These are phyloP conservation scores for Musa balbisiana DNA, from an alignment of 202 grass and related monocot genomes.

Conservation along the genomic window DNA sequence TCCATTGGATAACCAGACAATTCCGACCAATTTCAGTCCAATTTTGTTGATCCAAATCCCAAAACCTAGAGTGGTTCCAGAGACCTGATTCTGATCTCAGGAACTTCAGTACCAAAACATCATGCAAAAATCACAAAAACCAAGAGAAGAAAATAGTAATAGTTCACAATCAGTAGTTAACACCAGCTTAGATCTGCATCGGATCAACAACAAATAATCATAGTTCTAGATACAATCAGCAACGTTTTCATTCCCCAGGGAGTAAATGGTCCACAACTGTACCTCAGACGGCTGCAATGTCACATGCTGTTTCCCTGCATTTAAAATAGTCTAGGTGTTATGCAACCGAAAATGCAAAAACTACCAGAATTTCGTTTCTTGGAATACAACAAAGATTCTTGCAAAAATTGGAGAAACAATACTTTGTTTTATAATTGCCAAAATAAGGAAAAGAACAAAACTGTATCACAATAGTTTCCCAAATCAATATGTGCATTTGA, in stretches of 20 bases:
- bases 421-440: background rate
- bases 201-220: background rate
- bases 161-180: too few species aligned
- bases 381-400: background rate
- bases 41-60: too few species aligned
- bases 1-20: too few species aligned
- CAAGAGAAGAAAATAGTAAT: too few species aligned
- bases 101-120: too few species aligned
- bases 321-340: constrained; percentile 11
- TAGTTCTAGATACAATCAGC: constrained; percentile 11
- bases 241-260: background rate
- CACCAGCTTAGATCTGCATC: background rate
- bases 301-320: constrained; percentile 38
- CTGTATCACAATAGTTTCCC: background rate
- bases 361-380: background rate
- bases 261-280: constrained; percentile 16
- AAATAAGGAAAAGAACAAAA: background rate
- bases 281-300: constrained; percentile 47
- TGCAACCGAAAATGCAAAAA: background rate
- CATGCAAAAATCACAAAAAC: too few species aligned
- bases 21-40: too few species aligned
- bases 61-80: too few species aligned
- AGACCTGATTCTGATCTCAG: too few species aligned
- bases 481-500: background rate
- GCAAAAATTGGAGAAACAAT: background rate